Conservation (phyloP, 805 yeast species). For the Teunomyces lycoperdinae region DNA sequence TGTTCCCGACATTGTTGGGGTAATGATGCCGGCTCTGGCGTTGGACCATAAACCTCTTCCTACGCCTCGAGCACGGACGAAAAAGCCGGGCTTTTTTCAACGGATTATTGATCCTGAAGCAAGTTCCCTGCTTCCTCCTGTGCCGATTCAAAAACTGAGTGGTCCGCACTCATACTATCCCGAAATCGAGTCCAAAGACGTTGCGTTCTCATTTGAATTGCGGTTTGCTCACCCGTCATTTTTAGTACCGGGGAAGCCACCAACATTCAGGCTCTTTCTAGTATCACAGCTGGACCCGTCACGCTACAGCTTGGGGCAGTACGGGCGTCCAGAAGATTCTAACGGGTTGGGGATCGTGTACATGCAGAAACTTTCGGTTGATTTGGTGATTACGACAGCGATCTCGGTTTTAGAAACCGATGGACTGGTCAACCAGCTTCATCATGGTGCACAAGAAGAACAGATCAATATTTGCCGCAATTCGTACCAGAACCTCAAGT, state of each 20-base stretch:
- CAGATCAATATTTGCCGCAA: slow-evolving; percentile 29
- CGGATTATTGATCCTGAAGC: slow-evolving; percentile 18
- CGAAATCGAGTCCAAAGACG: slow-evolving; percentile 30
- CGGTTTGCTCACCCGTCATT: slow-evolving; percentile 48
- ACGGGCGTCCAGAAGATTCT: slow-evolving; percentile 36
- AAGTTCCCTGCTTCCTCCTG: slow-evolving; percentile 1
- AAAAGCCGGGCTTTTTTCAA: slow-evolving; percentile 27
- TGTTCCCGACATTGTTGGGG: slow-evolving; percentile 44
- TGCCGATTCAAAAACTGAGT: slow-evolving; percentile 3
- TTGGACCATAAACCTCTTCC: slow-evolving; percentile 19
- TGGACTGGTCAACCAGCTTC: slow-evolving; percentile 17
- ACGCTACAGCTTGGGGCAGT: slow-evolving; percentile 25
- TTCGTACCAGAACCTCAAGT: slow-evolving; percentile 29
- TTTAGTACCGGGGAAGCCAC: slow-evolving; percentile 42
- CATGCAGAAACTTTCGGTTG: slow-evolving; percentile 38
- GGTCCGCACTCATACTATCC: slow-evolving; percentile 10
- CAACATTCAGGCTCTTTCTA: slow-evolving; percentile 33
- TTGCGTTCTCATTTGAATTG: slow-evolving; percentile 45
- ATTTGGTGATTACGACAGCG: slow-evolving; percentile 25
- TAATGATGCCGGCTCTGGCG: slow-evolving; percentile 19
- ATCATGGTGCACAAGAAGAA: slow-evolving; percentile 25
- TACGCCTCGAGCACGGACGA: slow-evolving; percentile 14
- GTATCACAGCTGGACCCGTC: slow-evolving; percentile 29
- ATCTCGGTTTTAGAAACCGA: slow-evolving; percentile 16
- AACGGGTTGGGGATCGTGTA: slow-evolving; percentile 48